These are phyloP conservation scores for Primulina tabacum DNA, from an alignment of 257 asterid species.

Conservation along the genomic window DNA sequence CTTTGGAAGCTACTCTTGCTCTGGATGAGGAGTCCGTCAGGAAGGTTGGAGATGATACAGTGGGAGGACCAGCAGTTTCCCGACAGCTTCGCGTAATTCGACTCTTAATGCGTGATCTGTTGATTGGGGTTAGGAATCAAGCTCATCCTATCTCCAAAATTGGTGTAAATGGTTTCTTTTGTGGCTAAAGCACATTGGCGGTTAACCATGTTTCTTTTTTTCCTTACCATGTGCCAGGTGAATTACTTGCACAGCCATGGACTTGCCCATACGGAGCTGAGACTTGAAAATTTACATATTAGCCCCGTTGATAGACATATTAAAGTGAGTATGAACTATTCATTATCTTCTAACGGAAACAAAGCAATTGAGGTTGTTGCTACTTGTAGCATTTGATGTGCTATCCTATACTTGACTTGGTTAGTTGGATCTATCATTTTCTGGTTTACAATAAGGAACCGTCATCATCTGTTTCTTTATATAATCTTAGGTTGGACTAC, in stretches of 20 bases:
- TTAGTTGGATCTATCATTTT: constrained; percentile 13
- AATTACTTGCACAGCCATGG: constrained; percentile 97
- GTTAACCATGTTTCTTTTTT: constrained; percentile 9
- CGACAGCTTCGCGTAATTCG: constrained; percentile 80
- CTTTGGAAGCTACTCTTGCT: constrained; percentile 90
- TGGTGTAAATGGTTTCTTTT: constrained; percentile 6
- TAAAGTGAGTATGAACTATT: constrained; percentile 55
- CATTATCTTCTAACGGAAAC: constrained; percentile 20
- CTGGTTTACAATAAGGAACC: not conserved
- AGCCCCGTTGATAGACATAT: constrained; percentile 87
- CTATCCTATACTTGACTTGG: constrained; percentile 16
- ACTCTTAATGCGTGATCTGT: constrained; percentile 84
- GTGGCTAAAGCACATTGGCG: not conserved
- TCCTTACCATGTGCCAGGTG: constrained; percentile 49
- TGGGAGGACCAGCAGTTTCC: constrained; percentile 92
- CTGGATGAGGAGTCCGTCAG: constrained; percentile 82
- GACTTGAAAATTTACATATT: constrained; percentile 86
- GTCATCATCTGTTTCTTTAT: constrained; percentile 8
- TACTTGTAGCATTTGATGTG: constrained; percentile 1
- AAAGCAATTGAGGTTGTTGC: not conserved
- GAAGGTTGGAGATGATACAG: constrained; percentile 83
- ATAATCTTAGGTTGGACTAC: constrained; percentile 68
- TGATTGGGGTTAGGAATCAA: constrained; percentile 73
- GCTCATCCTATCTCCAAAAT: constrained; percentile 16
- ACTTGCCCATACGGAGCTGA: constrained; percentile 92